Base-by-base conservation (phyloP, 192 early-diverging fungal genomes). In the Chytriomyces confervae region DNA sequence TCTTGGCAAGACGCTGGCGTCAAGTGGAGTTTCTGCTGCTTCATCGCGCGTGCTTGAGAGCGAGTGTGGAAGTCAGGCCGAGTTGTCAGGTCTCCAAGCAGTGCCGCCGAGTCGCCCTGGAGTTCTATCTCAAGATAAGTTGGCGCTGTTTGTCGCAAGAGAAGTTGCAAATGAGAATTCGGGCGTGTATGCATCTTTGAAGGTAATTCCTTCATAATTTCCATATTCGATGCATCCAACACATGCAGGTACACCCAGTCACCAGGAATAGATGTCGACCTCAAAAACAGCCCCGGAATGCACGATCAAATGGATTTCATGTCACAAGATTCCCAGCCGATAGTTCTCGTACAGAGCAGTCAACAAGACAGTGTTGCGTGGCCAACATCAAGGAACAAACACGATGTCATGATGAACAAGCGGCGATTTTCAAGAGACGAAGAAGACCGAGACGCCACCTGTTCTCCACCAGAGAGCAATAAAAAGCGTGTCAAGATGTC, bases 401-500 rank as follows among this genome's bases (percentile, higher is more conserved):
- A 6, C n/a, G 27, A 11, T 64, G 62, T 3, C 16, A 11, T 10
- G n/a, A 11, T 10, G n/a, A 29, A 27, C 27, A 29, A 11, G n/a
- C 1, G 27, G n/a, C 10, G 62, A 29, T 47, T n/a, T 48, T 23
- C 49, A 27, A 27, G 69, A 53, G 44, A 23, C 24, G 24, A 18
- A 67, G 47, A 11, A 29, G 23, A 47, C 27, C 10, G 66, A 68
- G 16, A 7, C 7, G 18, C 10, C 24, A 20, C 69, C n/a, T 70
- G 3, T 23, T 9, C 20, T 9, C 23, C 27, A 53, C 44, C 49
- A 16, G 50, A 7, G 10, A 44, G 47, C 43, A 45, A 8, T 46
- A 8, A 68, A 27, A 70, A 70, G 50, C 47, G 50, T 9, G 69
- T 18, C 7, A 70, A 70, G 50, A 70, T 70, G 69, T 70, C 69